These are phyloP conservation scores for Annona squamosa DNA, from an alignment of 164 flowering plant species.

Conservation along the genomic window DNA sequence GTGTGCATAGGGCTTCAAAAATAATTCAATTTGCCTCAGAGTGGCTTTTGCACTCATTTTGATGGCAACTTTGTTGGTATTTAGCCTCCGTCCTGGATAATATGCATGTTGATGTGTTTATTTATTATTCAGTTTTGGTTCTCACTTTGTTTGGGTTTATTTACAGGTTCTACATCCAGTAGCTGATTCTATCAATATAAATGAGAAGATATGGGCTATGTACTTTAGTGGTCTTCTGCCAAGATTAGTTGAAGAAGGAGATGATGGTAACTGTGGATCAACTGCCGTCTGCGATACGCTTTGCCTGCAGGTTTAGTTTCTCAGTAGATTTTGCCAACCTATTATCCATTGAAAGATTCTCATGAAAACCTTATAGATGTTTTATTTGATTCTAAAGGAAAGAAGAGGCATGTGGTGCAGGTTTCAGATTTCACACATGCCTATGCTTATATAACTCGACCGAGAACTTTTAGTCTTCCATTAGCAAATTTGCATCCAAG, in stretches of 20 bases:
- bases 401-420: too few species aligned
- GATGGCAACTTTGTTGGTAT: background rate
- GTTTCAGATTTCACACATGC: too few species aligned
- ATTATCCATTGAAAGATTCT: too few species aligned
- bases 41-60: background rate
- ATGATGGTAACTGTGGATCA: constrained; percentile 93
- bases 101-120: background rate
- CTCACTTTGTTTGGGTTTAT: background rate
- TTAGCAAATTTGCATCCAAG: too few species aligned
- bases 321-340: background rate
- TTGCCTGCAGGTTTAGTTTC: constrained; percentile 71
- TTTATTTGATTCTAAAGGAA: too few species aligned
- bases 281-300: constrained; percentile 85
- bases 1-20: background rate
- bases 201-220: constrained; percentile 71
- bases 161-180: constrained; percentile 73
- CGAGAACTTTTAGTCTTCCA: too few species aligned
- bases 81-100: background rate
- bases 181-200: constrained; percentile 79
- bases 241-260: constrained; percentile 69
- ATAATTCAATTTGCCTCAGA: background rate
- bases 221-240: constrained; percentile 77
- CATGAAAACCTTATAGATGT: too few species aligned
- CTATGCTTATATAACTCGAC: too few species aligned
- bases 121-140: too few species aligned